Percentiles rank a stretch among this genome's conserved stretches.
These are phyloP conservation scores for Tetrahymena malaccensis DNA, from an alignment of 73 alveolate species.

Conservation along the genomic window DNA sequence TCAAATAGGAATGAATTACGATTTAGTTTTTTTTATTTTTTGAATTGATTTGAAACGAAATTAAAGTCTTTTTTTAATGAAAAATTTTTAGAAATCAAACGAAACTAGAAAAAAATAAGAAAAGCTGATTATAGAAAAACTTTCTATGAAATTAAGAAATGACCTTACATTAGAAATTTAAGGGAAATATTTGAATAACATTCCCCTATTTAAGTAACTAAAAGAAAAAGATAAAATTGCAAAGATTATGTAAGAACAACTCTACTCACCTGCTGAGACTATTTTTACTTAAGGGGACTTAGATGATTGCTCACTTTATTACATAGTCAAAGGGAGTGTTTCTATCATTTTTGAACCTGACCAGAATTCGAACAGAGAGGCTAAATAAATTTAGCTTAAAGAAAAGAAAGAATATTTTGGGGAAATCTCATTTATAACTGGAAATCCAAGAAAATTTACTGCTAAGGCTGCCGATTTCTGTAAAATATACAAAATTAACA, in stretches of 20 bases:
- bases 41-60: not conserved
- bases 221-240: constrained; percentile 47
- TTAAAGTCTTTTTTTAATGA: too few relatives aligned
- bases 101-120: constrained; percentile 57
- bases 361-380: not conserved
- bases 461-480: constrained; percentile 67
- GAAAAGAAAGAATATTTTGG: constrained; percentile 62
- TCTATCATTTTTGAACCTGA: constrained; percentile 49
- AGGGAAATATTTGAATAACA: constrained; percentile 55
- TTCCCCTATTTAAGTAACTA: constrained; percentile 36
- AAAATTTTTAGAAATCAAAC: constrained; percentile 43
- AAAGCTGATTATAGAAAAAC: constrained; percentile 40
- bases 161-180: constrained; percentile 51
- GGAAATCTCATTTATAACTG: constrained; percentile 75
- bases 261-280: constrained; percentile 65
- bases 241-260: constrained; percentile 34
- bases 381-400: constrained; percentile 37
- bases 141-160: constrained; percentile 51
- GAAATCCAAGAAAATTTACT: constrained; percentile 60
- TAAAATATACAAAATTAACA: constrained; percentile 42
- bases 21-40: too few relatives aligned
- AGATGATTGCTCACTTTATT: constrained; percentile 53
- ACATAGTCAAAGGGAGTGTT: constrained; percentile 63
- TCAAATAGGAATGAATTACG: too few relatives aligned
- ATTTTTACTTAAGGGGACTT: constrained; percentile 51